phyloP scores from a whole-genome alignment of 345 rosid species.

The Leavenworthia alabamica region DNA sequence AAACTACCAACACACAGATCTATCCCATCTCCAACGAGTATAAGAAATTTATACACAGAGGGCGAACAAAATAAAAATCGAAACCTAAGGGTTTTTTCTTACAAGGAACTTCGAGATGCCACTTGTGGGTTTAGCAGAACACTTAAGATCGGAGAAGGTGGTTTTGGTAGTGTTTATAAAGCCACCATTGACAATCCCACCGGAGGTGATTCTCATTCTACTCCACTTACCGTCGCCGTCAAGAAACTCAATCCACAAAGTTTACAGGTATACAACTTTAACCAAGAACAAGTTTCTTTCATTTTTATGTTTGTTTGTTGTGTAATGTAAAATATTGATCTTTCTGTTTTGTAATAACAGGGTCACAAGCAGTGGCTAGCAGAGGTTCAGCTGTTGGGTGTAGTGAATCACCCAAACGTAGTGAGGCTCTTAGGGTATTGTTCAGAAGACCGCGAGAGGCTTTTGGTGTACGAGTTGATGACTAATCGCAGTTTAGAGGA shows the following conservation, averaged over 20 bases:
- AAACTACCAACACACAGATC: constrained; percentile 18
- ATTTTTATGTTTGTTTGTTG: background rate
- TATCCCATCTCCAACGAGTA: constrained; percentile 45
- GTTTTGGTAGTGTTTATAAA: constrained; percentile 91
- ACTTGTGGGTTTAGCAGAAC: constrained; percentile 57
- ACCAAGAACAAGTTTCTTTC: background rate
- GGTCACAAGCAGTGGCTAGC: constrained; percentile 91
- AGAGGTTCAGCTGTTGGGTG: constrained; percentile 82
- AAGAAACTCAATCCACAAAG: constrained; percentile 78
- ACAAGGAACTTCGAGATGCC: constrained; percentile 62
- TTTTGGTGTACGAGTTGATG: constrained; percentile 81
- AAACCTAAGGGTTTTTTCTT: constrained; percentile 53
- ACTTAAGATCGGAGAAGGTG: constrained; percentile 88
- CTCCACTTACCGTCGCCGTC: constrained; percentile 52
- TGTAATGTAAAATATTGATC: background rate
- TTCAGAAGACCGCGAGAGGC: constrained; percentile 48
- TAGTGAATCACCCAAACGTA: constrained; percentile 76
- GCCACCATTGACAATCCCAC: constrained; percentile 44
- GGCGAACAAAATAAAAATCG: constrained; percentile 49
- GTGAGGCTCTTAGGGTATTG: constrained; percentile 88
- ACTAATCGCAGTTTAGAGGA: constrained; percentile 76
- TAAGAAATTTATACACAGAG: constrained; percentile 51
- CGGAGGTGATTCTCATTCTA: constrained; percentile 31
- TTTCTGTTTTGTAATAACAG: constrained; percentile 32
- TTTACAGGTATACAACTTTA: constrained; percentile 53